Percentiles rank a stretch among this genome's conserved stretches.
Conservation (phyloP, 257 asterid genomes). For the Solanum pennellii region DNA sequence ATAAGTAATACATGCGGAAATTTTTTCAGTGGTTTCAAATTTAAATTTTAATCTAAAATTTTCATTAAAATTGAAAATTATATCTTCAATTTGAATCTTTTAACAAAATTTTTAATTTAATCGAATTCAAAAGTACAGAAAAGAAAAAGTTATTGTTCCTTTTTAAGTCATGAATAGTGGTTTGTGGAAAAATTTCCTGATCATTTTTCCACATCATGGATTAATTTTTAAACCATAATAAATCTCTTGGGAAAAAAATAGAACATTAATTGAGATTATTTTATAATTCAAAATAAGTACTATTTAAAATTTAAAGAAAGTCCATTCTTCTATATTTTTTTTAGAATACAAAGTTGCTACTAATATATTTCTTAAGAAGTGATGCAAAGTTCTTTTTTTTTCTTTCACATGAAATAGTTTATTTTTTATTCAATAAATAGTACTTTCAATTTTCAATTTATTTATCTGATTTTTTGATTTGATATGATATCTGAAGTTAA, state of each 20-base stretch:
- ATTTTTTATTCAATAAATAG: too few species aligned
- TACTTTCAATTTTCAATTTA: too few species aligned
- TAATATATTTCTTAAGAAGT: too few species aligned
- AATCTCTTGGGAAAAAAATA: not conserved
- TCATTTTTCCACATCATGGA: not conserved
- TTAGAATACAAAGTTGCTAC: too few species aligned
- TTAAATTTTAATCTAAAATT: accelerated
- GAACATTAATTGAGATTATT: not conserved
- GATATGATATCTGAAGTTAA: too few species aligned
- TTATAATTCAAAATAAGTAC: too few species aligned
- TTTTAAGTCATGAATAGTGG: not conserved
- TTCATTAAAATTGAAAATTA: too few species aligned
- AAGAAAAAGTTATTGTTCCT: not conserved
- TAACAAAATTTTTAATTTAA: not conserved
- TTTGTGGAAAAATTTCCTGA: not conserved
- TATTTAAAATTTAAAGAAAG: not conserved
- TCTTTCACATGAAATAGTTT: too few species aligned
- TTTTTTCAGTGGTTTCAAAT: accelerated
- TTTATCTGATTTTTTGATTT: too few species aligned
- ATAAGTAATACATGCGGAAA: too few species aligned
- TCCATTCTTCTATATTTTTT: too few species aligned
- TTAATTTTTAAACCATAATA: not conserved
- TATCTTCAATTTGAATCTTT: not conserved
- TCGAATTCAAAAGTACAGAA: not conserved
- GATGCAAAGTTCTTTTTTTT: too few species aligned